A percentile compares a stretch with the other conserved stretches of the same genome.
phyloP scores from a whole-genome alignment of 2,329 filamentous ascomycete genomes.

The Cadophora malorum region DNA sequence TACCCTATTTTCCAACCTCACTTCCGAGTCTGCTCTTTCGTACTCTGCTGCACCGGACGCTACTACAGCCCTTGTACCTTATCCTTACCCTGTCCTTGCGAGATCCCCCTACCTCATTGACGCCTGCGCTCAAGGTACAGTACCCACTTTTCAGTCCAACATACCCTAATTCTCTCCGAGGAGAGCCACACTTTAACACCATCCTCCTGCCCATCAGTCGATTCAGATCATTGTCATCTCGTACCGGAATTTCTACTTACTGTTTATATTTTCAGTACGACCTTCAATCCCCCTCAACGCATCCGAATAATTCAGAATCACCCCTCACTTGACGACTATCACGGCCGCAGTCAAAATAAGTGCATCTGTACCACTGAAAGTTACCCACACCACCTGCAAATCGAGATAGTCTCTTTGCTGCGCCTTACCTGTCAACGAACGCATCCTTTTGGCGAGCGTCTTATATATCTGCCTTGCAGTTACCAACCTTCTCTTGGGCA shows the following conservation, averaged over 20 bases:
- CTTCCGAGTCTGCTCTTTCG: conserved; percentile 2
- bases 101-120: conserved; percentile 14
- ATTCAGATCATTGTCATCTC: neutral
- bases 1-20: conserved; percentile 2
- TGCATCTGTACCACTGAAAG: conserved; percentile 1
- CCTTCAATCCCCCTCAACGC: neutral
- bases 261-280: neutral
- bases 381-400: conserved; percentile 37
- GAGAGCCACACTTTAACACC: conserved; percentile 27
- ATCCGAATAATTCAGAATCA: neutral
- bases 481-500: conserved; percentile 31
- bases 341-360: conserved; percentile 5
- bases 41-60: conserved; percentile 10
- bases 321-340: neutral
- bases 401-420: conserved; percentile 32
- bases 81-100: conserved; percentile 20
- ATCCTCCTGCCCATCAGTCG: conserved; percentile 16
- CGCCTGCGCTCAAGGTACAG: conserved; percentile 20
- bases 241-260: neutral
- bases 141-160: conserved; percentile 22
- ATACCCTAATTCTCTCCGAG: conserved; percentile 20
- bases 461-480: conserved; percentile 43
- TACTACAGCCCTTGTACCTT: conserved; percentile 13
- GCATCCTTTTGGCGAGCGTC: conserved; percentile 39
- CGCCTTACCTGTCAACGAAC: conserved; percentile 40